Percentiles rank a stretch among this genome's conserved stretches.
Evolutionary conservation across 352 stramenopile genomes (phyloP).

Genomic region (Phytophthora syringae): DNA sequence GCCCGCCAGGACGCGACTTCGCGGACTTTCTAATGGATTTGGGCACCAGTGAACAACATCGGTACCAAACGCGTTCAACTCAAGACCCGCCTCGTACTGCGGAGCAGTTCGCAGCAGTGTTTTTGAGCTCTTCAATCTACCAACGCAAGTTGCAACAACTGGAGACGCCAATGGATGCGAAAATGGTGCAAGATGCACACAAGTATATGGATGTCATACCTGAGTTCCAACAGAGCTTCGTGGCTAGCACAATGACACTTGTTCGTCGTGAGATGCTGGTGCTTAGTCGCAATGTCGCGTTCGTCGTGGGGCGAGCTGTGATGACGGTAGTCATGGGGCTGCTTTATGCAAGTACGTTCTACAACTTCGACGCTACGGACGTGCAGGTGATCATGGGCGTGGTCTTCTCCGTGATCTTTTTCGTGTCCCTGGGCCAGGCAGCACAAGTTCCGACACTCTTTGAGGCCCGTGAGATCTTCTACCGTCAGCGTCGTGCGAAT

Average conservation of each 20-base stretch:
- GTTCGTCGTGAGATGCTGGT: slow-evolving; percentile 63
- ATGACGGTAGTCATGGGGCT: slow-evolving; percentile 55
- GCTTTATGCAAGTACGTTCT: slow-evolving; percentile 54
- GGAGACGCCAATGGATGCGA: slow-evolving; percentile 20
- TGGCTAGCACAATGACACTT: slow-evolving; percentile 36
- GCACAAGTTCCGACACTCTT: slow-evolving; percentile 81
- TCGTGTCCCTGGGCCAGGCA: slow-evolving; percentile 73
- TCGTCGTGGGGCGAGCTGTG: slow-evolving; percentile 47
- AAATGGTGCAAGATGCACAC: slow-evolving; percentile 45
- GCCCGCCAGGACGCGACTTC: slow-evolving; percentile 45
- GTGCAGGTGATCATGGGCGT: slow-evolving; percentile 69
- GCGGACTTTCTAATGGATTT: slow-evolving; percentile 59
- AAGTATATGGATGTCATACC: slow-evolving; percentile 79
- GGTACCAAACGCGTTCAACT: slow-evolving; percentile 33
- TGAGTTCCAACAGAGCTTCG: slow-evolving; percentile 43
- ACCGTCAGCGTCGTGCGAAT: slow-evolving; percentile 45
- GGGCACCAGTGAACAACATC: slow-evolving; percentile 43
- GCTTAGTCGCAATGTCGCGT: slow-evolving; percentile 45
- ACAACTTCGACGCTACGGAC: slow-evolving; percentile 45
- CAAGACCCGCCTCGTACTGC: slow-evolving; percentile 25
- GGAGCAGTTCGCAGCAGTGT: slow-evolving; percentile 40
- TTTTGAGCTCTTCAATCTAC: slow-evolving; percentile 32
- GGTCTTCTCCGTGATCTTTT: slow-evolving; percentile 85
- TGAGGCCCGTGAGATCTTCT: slow-evolving; percentile 64
- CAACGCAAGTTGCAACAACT: slow-evolving; percentile 24